Evolutionary conservation across 2,329 filamentous ascomycete genomes (phyloP).

Genomic region (Orbilia oligospora): DNA sequence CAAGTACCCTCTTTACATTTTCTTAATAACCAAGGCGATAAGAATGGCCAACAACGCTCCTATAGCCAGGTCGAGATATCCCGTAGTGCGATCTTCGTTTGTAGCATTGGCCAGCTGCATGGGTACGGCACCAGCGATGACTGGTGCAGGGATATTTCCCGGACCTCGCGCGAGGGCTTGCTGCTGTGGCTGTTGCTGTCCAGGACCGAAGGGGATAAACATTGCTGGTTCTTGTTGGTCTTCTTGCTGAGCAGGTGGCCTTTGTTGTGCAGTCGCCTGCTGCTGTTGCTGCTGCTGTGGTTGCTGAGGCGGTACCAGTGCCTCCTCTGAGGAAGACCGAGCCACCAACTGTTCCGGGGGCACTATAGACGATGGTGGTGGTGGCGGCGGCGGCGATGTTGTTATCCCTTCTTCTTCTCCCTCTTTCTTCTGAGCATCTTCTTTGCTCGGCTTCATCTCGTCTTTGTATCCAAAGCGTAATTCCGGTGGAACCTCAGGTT

Average conservation of each 20-base stretch:
- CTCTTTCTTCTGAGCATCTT: constrained; percentile 7
- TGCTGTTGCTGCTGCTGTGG: constrained; percentile 10
- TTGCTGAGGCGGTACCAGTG: constrained; percentile 1
- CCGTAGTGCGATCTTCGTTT: constrained; percentile 35
- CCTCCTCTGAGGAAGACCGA: constrained; percentile 1
- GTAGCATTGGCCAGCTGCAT: constrained; percentile 13
- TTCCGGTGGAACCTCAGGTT: constrained; percentile 71
- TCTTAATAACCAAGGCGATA: constrained; percentile 36
- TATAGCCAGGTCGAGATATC: constrained; percentile 54
- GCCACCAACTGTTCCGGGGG: neutral
- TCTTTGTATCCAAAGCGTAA: constrained; percentile 79
- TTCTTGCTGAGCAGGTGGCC: constrained; percentile 7
- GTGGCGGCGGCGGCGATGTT: no score
- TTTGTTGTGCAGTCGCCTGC: neutral
- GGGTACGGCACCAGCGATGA: constrained; percentile 35
- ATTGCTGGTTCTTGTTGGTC: constrained; percentile 42
- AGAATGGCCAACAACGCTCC: constrained; percentile 26
- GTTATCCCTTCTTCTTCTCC: neutral
- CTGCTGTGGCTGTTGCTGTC: constrained; percentile 34
- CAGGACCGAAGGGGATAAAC: constrained; percentile 45
- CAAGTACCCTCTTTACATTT: constrained; percentile 14
- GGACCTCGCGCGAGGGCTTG: neutral
- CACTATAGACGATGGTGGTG: neutral
- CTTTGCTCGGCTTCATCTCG: constrained; percentile 72
- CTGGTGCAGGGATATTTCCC: constrained; percentile 19